Percentiles rank a stretch among this genome's conserved stretches.
phyloP scores from a whole-genome alignment of 2,329 filamentous ascomycete species.

The Diaporthe velutina region DNA sequence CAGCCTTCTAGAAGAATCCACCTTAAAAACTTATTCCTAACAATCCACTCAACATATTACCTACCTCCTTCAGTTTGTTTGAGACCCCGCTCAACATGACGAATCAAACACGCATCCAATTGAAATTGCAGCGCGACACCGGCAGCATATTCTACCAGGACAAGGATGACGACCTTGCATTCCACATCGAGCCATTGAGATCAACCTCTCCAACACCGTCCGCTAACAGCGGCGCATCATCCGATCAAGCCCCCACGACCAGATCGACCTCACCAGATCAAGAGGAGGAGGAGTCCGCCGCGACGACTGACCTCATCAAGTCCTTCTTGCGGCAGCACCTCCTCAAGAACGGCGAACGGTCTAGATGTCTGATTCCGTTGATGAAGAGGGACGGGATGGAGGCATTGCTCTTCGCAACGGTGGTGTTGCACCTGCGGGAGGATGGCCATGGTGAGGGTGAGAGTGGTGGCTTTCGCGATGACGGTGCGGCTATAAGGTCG shows the following conservation, averaged over 20 bases:
- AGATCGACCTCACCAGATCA: no score
- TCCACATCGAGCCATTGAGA: conserved; percentile 13
- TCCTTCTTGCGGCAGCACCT: conserved; percentile 22
- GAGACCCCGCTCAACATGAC: conserved; percentile 4
- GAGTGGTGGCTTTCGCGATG: not conserved
- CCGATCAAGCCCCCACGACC: not conserved
- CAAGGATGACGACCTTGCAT: conserved; percentile 15
- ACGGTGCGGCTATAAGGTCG: not conserved
- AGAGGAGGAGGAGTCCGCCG: not conserved
- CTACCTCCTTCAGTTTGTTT: not conserved
- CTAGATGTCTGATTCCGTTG: not conserved
- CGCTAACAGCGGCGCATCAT: not conserved
- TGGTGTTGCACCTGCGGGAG: conserved; percentile 14
- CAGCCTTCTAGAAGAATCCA: no score
- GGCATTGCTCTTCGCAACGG: conserved; percentile 15
- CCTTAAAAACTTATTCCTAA: no score
- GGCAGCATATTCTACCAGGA: conserved; percentile 24
- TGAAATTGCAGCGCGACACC: conserved; percentile 10
- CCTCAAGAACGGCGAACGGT: conserved; percentile 1
- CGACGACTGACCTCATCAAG: conserved; percentile 19
- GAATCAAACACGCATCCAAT: conserved; percentile 4
- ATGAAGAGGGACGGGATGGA: conserved; percentile 10
- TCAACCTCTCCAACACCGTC: not conserved
- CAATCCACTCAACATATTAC: no score
- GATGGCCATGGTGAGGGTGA: not conserved